Conservation (phyloP, 2,329 filamentous ascomycete species). For the Fusarium subglutinans region DNA sequence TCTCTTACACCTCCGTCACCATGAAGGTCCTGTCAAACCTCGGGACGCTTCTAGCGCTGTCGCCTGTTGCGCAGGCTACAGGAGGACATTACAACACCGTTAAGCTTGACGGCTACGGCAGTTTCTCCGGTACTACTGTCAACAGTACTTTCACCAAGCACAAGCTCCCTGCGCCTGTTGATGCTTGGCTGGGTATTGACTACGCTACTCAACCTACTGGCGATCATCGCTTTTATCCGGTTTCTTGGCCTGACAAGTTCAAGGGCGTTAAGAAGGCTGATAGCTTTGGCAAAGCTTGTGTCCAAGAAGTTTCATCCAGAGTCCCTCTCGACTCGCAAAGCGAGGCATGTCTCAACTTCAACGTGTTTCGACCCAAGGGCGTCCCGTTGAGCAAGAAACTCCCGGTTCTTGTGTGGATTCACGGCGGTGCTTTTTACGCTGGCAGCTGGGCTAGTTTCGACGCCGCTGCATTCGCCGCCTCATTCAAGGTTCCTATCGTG, state of each 20-base stretch:
- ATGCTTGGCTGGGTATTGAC: slow-evolving; percentile 60
- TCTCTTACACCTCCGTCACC: neutral
- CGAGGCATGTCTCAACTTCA: slow-evolving; percentile 53
- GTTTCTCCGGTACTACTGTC: slow-evolving; percentile 30
- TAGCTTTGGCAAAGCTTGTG: slow-evolving; percentile 53
- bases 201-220: slow-evolving; percentile 55
- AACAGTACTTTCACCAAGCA: slow-evolving; percentile 29
- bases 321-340: slow-evolving; percentile 38
- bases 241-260: slow-evolving; percentile 53
- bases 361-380: slow-evolving; percentile 49
- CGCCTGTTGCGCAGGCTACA: slow-evolving; percentile 6
- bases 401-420: slow-evolving; percentile 53
- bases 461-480: slow-evolving; percentile 46
- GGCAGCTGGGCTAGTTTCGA: slow-evolving; percentile 50
- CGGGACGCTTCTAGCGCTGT: slow-evolving; percentile 17
- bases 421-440: slow-evolving; percentile 49
- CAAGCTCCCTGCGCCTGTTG: slow-evolving; percentile 42
- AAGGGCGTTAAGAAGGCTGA: slow-evolving; percentile 51
- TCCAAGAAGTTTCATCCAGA: slow-evolving; percentile 47
- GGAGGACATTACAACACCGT: slow-evolving; percentile 15
- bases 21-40: slow-evolving; percentile 31
- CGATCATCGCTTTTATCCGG: slow-evolving; percentile 51
- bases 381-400: slow-evolving; percentile 48
- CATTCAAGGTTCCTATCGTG: slow-evolving; percentile 52
- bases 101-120: slow-evolving; percentile 30